Evolutionary conservation across 2,329 filamentous ascomycete species (phyloP), one percentile per base, ranked within the genome.

Genomic region (Fusarium setosum): DNA sequence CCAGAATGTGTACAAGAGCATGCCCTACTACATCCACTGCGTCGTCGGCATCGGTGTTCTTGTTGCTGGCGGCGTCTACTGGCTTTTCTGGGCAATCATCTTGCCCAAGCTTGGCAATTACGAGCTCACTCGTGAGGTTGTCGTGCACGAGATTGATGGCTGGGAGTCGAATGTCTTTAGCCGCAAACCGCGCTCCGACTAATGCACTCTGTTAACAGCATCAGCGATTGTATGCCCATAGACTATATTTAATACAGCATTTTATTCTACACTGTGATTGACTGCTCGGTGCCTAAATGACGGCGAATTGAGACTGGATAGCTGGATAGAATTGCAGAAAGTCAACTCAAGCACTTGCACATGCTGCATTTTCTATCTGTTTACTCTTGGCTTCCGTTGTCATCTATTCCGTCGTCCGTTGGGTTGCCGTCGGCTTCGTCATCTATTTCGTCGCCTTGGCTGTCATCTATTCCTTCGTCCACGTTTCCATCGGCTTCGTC

Each of bases 131-230:
- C 81, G 84, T 56, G 84, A 88, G 74, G 81, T 78, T 0, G 73
- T 82, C 3, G 74, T 90, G 8, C 85, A 88, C 61, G 81, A 81
- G 0, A 81, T 86, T 38, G 88, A 90, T 72, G 88, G 88, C 2
- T 90, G 88, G 88, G 87, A 88, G 67, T 79, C 85, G 29, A 86
- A 79, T 53, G 80, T 85, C 3, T 89, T 89, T 69, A 75, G 80
- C 3, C 80, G 73, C 57, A 73, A 79, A 61, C 83, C 84, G 6
- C 55, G 44, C 20, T n/a, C 26, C 13, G 17, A 53, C 17, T 56
- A 42, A 29, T 18, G 17, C 24, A 10, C n/a, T 15, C n/a, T 44
- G 20, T 26, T 34, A 61, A 42, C n/a, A 26, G 38, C 23, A 35
- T 42, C 35, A 34, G 34, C 48, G 38, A 45, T 24, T 21, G 55